phyloP scores from a whole-genome alignment of 441 rosid species.

The Rhodomyrtus psidioides region DNA sequence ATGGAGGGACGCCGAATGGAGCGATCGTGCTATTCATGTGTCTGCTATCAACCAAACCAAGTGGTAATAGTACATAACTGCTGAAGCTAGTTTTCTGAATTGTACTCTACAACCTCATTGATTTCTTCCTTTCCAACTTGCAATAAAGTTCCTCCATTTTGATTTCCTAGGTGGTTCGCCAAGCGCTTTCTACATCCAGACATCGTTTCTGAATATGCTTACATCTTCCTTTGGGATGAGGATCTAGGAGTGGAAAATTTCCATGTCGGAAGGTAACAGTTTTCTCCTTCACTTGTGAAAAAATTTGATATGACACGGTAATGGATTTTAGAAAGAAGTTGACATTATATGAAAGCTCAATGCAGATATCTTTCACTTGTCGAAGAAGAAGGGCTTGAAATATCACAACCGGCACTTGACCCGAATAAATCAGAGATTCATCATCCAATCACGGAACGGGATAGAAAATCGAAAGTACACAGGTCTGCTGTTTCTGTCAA shows the following conservation, averaged over 20 bases:
- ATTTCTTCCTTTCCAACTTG: neutral
- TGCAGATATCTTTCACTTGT: conserved; percentile 1
- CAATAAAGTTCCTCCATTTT: neutral
- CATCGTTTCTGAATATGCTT: neutral
- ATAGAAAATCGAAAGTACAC: neutral
- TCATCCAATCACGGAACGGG: conserved; percentile 1
- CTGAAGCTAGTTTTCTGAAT: neutral
- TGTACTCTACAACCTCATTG: neutral
- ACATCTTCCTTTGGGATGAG: conserved; percentile 4
- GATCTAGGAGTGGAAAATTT: conserved; percentile 4
- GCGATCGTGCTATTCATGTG: neutral
- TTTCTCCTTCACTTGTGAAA: neutral
- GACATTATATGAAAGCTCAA: neutral
- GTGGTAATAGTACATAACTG: neutral
- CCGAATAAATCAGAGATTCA: neutral
- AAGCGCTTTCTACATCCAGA: conserved; percentile 10
- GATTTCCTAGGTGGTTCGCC: conserved; percentile 8
- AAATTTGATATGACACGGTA: neutral
- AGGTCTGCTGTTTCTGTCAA: neutral
- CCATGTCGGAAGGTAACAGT: neutral
- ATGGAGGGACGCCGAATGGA: neutral
- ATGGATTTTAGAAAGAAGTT: neutral
- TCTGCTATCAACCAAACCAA: conserved; percentile 6
- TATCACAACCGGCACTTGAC: conserved; percentile 5
- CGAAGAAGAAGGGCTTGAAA: conserved; percentile 5